Evolutionary conservation across 495 filamentous ascomycete species (phyloP).

Genomic region (Neurospora sp.): DNA sequence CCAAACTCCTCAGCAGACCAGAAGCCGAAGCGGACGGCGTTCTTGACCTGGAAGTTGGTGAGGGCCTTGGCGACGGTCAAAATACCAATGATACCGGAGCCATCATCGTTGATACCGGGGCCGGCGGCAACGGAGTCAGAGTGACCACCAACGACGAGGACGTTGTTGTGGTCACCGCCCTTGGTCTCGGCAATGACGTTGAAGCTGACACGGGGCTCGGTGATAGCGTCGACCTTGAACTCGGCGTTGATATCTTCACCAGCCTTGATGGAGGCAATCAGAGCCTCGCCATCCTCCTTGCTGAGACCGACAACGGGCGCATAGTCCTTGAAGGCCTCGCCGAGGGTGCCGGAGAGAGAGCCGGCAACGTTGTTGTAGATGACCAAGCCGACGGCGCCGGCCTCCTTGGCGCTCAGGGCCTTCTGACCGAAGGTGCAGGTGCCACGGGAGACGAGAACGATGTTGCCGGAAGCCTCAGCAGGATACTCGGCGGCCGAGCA

Average conservation of each 20-base stretch:
- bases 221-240: slow-evolving; percentile 24
- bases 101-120: slow-evolving; percentile 42
- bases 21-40: slow-evolving; percentile 61
- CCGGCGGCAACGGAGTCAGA: slow-evolving; percentile 56
- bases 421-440: slow-evolving; percentile 53
- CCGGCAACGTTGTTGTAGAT: slow-evolving; percentile 59
- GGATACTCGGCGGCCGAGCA: slow-evolving; percentile 50
- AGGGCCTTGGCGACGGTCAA: slow-evolving; percentile 54
- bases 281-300: slow-evolving; percentile 37
- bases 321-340: slow-evolving; percentile 34
- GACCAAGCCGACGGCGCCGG: slow-evolving; percentile 48
- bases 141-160: slow-evolving; percentile 55
- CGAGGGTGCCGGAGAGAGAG: slow-evolving; percentile 44
- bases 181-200: slow-evolving; percentile 65
- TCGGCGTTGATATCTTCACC: slow-evolving; percentile 19
- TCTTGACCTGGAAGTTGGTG: slow-evolving; percentile 46
- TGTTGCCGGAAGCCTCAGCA: slow-evolving; percentile 38
- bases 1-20: slow-evolving; percentile 61
- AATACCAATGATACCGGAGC: slow-evolving; percentile 53
- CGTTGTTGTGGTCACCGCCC: slow-evolving; percentile 52
- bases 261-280: slow-evolving; percentile 30
- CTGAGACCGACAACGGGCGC: slow-evolving; percentile 47
- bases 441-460: slow-evolving; percentile 56
- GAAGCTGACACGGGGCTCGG: slow-evolving; percentile 42
- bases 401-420: slow-evolving; percentile 45